Conservation (phyloP, 2,329 filamentous ascomycete genomes). For the Coniochaeta sp. region DNA sequence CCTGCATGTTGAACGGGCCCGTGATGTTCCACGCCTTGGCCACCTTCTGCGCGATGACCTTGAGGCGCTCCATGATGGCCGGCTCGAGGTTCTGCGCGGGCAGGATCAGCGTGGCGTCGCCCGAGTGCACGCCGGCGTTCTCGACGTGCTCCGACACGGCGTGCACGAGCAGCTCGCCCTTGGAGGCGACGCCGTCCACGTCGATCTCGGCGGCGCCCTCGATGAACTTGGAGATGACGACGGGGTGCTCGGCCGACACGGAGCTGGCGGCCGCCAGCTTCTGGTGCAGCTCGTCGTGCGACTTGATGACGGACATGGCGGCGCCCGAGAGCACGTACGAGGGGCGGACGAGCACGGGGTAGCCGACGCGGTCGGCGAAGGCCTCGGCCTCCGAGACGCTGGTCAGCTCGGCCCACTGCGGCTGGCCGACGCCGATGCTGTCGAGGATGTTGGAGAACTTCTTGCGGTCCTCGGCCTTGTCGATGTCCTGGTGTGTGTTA, state of each 20-base stretch:
- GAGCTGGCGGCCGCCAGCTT: slow-evolving; percentile 86
- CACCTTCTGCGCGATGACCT: slow-evolving; percentile 93
- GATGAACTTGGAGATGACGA: slow-evolving; percentile 98
- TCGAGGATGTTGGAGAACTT: slow-evolving; percentile 98
- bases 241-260: slow-evolving; percentile 92
- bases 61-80: slow-evolving; percentile 73
- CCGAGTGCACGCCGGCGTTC: slow-evolving; percentile 95
- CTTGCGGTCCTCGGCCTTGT: slow-evolving; percentile 95
- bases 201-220: slow-evolving; percentile 96
- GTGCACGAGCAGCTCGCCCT: slow-evolving; percentile 82
- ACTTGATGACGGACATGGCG: slow-evolving; percentile 95
- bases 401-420: slow-evolving; percentile 94
- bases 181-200: slow-evolving; percentile 82
- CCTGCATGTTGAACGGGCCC: slow-evolving; percentile 99
- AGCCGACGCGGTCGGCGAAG: slow-evolving; percentile 79
- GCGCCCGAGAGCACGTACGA: slow-evolving; percentile 95
- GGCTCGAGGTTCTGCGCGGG: slow-evolving; percentile 77
- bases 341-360: slow-evolving; percentile 91
- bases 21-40: slow-evolving; percentile 96
- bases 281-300: slow-evolving; percentile 82
- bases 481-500: slow-evolving; percentile 60
- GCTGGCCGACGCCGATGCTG: slow-evolving; percentile 93
- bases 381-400: slow-evolving; percentile 80
- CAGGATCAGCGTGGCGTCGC: slow-evolving; percentile 89
- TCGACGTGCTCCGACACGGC: slow-evolving; percentile 95